Conservation (phyloP, 169 alveolate species). For the Miamiensis avidus region DNA sequence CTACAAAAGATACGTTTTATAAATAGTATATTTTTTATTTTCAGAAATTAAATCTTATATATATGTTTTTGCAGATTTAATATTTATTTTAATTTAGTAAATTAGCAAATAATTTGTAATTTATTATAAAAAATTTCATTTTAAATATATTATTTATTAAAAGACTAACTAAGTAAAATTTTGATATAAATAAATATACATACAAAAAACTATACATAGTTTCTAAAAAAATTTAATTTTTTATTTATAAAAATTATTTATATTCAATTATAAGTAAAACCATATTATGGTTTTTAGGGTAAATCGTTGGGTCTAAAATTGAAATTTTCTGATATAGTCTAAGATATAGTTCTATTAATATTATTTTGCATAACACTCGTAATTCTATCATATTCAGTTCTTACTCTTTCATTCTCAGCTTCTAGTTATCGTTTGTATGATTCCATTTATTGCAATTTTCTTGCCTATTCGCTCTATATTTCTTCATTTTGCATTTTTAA, state of each 20-base stretch:
- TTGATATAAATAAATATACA: too few species aligned
- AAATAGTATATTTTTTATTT: too few species aligned
- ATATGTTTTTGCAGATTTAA: too few species aligned
- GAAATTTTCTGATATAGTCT: constrained; percentile 24
- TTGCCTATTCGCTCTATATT: constrained; percentile 9
- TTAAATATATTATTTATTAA: too few species aligned
- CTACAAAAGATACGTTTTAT: too few species aligned
- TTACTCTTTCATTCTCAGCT: constrained; percentile 13
- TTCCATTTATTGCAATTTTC: constrained; percentile 11
- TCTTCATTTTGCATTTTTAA: constrained; percentile 2
- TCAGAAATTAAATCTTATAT: too few species aligned
- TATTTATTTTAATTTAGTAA: too few species aligned
- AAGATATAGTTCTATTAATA: constrained; percentile 19
- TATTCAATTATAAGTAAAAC: constrained; percentile 16
- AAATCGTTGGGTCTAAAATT: constrained; percentile 3
- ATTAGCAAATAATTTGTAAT: background rate
- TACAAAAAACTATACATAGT: too few species aligned
- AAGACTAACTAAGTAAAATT: too few species aligned
- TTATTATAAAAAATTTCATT: too few species aligned
- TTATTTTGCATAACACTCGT: constrained; percentile 12
- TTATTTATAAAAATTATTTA: background rate
- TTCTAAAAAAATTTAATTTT: too few species aligned
- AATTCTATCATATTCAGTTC: constrained; percentile 12
- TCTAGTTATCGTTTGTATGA: constrained; percentile 12
- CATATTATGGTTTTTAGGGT: constrained; percentile 1